Evolutionary conservation across 106 monocot genomes (phyloP).

Genomic region (Dendrobium nobile): DNA sequence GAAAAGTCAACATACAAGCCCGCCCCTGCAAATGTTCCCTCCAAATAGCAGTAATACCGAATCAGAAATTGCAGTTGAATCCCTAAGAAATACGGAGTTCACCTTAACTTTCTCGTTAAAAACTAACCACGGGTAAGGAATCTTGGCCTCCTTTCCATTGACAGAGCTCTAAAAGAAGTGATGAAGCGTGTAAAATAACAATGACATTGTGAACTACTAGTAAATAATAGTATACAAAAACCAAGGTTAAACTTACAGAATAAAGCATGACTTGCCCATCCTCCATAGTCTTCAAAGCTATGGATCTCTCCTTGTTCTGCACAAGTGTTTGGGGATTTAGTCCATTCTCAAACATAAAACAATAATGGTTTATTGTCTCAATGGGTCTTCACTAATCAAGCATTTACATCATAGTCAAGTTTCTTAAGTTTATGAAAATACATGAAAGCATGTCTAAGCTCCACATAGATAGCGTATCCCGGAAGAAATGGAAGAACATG

Average conservation of each 20-base stretch:
- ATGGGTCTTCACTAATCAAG: background rate
- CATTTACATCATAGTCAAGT: background rate
- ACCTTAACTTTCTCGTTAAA: conserved; percentile 99
- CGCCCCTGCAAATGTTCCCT: conserved; percentile 65
- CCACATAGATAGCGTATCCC: background rate
- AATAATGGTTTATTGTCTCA: background rate
- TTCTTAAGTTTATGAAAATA: background rate
- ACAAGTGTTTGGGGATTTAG: background rate
- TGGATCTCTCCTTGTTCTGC: conserved; percentile 96
- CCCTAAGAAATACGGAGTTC: conserved; percentile 90
- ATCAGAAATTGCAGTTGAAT: conserved; percentile 91
- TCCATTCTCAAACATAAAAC: background rate
- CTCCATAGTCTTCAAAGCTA: conserved; percentile 97
- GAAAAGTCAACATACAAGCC: conserved; percentile 48
- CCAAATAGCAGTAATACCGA: conserved; percentile 87
- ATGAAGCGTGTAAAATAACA: background rate
- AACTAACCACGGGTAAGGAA: conserved; percentile 96
- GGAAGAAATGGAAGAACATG: background rate
- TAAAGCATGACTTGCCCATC: conserved; percentile 99
- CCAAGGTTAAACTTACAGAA: conserved; percentile 46
- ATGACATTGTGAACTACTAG: background rate
- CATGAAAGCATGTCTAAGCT: background rate
- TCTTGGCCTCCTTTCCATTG: conserved; percentile 78
- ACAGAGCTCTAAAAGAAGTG: conserved; percentile 72
- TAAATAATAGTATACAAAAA: background rate